These are phyloP conservation scores for Coffea humblotiana DNA, from an alignment of 305 asterid genomes.

Conservation along the genomic window DNA sequence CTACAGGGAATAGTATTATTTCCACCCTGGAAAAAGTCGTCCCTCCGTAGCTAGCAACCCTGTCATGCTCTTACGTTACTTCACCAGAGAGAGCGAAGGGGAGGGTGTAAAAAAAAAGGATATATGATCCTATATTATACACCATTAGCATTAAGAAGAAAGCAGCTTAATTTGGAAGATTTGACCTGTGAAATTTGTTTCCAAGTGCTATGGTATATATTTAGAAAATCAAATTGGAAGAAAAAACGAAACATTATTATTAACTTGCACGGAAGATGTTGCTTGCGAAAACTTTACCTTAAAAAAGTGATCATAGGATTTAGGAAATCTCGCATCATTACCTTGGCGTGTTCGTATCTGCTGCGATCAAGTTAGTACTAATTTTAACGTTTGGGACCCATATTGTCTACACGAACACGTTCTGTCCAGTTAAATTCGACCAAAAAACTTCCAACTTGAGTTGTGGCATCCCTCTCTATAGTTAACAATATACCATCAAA, in stretches of 20 bases:
- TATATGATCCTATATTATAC: too few relatives aligned
- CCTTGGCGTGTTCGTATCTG: constrained; percentile 52
- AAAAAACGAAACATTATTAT: constrained; percentile 5
- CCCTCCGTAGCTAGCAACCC: too few relatives aligned
- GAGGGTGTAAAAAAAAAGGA: too few relatives aligned
- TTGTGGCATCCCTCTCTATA: too few relatives aligned
- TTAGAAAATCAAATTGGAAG: neutral
- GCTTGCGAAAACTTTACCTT: constrained; percentile 22
- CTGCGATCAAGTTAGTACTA: neutral
- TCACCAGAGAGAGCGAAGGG: too few relatives aligned
- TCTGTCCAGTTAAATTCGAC: neutral
- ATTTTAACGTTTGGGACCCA: constrained; percentile 3
- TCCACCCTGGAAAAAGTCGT: too few relatives aligned
- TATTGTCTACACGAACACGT: too few relatives aligned
- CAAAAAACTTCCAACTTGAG: neutral
- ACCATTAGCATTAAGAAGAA: neutral
- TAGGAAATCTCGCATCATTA: constrained; percentile 31
- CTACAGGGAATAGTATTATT: too few relatives aligned
- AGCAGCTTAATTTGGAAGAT: neutral
- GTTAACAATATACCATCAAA: neutral
- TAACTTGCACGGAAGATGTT: constrained; percentile 61
- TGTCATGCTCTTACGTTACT: too few relatives aligned
- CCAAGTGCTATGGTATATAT: neutral
- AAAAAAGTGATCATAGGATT: neutral
- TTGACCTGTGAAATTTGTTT: neutral